These are phyloP conservation scores for Colletotrichum tropicicola DNA, from an alignment of 2,329 filamentous ascomycete genomes.

Conservation along the genomic window DNA sequence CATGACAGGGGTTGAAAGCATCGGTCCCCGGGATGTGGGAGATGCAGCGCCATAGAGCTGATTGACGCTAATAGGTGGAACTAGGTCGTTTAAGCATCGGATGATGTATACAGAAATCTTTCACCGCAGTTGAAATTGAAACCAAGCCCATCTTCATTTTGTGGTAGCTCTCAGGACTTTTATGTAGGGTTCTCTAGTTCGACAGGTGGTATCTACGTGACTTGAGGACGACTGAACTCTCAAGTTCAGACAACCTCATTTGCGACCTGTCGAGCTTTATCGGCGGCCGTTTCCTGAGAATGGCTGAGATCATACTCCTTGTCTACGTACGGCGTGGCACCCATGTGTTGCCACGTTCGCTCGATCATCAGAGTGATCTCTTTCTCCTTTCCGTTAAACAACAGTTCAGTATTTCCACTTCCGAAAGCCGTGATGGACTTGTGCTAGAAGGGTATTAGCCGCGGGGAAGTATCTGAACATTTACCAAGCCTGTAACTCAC, in stretches of 20 bases:
- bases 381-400: constrained; percentile 51
- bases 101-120: too few species aligned
- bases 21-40: neutral
- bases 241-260: neutral
- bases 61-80: neutral
- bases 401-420: constrained; percentile 52
- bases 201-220: too few species aligned
- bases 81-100: too few species aligned
- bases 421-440: constrained; percentile 53
- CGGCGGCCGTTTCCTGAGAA: neutral
- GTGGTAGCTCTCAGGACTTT: too few species aligned
- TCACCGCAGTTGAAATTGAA: too few species aligned
- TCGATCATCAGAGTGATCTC: constrained; percentile 54
- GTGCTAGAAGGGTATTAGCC: constrained; percentile 43
- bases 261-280: constrained; percentile 1
- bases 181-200: too few species aligned
- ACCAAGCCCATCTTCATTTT: too few species aligned
- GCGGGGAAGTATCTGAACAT: too few species aligned
- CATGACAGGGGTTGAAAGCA: neutral
- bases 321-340: constrained; percentile 55
- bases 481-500: constrained; percentile 48
- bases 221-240: too few species aligned
- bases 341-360: constrained; percentile 52
- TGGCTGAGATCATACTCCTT: constrained; percentile 13
- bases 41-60: neutral